phyloP scores from a whole-genome alignment of 305 asterid species.

The Fraxinus baroniana region DNA sequence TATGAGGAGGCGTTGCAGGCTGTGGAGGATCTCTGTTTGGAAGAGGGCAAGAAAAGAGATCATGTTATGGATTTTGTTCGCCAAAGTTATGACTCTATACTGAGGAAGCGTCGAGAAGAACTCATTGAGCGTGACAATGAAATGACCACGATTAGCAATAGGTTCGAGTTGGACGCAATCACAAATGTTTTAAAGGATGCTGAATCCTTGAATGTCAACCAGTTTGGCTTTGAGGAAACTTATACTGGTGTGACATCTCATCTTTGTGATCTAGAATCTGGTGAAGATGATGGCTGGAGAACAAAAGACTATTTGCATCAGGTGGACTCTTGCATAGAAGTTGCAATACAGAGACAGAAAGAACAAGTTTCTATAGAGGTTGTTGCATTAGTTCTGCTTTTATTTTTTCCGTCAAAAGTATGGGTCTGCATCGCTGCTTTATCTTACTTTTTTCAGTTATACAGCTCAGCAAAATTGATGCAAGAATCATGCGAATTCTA shows the following conservation, averaged over 20 bases:
- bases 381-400: conserved; percentile 28
- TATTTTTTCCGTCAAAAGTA: conserved; percentile 17
- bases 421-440: conserved; percentile 21
- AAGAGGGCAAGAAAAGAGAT: conserved; percentile 82
- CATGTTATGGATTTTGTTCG: conserved; percentile 54
- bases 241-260: conserved; percentile 63
- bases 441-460: conserved; percentile 38
- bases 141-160: conserved; percentile 38
- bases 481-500: conserved; percentile 64
- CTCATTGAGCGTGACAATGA: conserved; percentile 61
- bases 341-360: conserved; percentile 85
- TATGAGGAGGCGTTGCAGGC: conserved; percentile 86
- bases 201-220: conserved; percentile 66
- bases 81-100: conserved; percentile 68
- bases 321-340: conserved; percentile 83
- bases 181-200: conserved; percentile 83
- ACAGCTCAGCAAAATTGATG: conserved; percentile 91
- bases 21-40: conserved; percentile 75
- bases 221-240: conserved; percentile 73
- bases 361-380: conserved; percentile 89
- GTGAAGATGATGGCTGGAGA: conserved; percentile 80
- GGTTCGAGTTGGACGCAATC: conserved; percentile 82
- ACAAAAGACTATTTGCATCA: conserved; percentile 69
- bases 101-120: conserved; percentile 69
- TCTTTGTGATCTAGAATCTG: conserved; percentile 74